A percentile compares a stretch with the other conserved stretches of the same genome.
phyloP scores from a whole-genome alignment of 2,329 filamentous ascomycete genomes.

The Aspergillus sp. region DNA sequence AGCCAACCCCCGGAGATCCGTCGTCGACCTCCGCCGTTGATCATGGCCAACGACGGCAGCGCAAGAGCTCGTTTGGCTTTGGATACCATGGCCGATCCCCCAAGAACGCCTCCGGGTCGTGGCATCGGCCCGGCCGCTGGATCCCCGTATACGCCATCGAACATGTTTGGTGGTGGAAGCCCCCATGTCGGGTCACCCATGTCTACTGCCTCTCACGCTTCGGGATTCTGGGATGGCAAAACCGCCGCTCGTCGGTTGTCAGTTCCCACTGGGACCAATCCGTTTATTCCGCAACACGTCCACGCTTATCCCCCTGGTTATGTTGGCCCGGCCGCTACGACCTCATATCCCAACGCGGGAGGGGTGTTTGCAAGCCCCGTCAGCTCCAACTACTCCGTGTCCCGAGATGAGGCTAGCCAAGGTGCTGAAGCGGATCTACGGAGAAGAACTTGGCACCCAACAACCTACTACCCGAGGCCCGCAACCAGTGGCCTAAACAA shows the following conservation, averaged over 20 bases:
- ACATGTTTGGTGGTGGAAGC: slow-evolving; percentile 72
- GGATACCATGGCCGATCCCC: slow-evolving; percentile 60
- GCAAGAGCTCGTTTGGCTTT: slow-evolving; percentile 60
- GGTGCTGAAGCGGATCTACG: slow-evolving; percentile 69
- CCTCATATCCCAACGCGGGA: slow-evolving; percentile 52
- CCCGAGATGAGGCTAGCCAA: slow-evolving; percentile 29
- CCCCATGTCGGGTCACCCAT: slow-evolving; percentile 77
- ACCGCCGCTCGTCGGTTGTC: slow-evolving; percentile 72
- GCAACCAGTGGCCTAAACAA: slow-evolving; percentile 70
- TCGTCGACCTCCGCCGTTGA: slow-evolving; percentile 72
- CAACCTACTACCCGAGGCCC: slow-evolving; percentile 56
- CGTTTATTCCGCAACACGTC: slow-evolving; percentile 64
- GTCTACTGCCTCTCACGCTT: slow-evolving; percentile 62
- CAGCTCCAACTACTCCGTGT: slow-evolving; percentile 51
- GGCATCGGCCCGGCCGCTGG: slow-evolving; percentile 67
- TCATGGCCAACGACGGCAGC: slow-evolving; percentile 69
- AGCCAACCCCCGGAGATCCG: slow-evolving; percentile 60
- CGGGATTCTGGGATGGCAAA: slow-evolving; percentile 68
- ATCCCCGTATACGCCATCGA: slow-evolving; percentile 77
- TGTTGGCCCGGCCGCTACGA: slow-evolving; percentile 53
- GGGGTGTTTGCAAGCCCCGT: slow-evolving; percentile 65
- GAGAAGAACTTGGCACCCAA: slow-evolving; percentile 86
- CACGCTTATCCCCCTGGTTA: slow-evolving; percentile 52
- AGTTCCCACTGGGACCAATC: slow-evolving; percentile 70
- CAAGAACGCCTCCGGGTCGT: slow-evolving; percentile 58